Evolutionary conservation across 306 rosid genomes (phyloP), one percentile per base, ranked within the genome.

Genomic region (Vigna nakashimae): DNA sequence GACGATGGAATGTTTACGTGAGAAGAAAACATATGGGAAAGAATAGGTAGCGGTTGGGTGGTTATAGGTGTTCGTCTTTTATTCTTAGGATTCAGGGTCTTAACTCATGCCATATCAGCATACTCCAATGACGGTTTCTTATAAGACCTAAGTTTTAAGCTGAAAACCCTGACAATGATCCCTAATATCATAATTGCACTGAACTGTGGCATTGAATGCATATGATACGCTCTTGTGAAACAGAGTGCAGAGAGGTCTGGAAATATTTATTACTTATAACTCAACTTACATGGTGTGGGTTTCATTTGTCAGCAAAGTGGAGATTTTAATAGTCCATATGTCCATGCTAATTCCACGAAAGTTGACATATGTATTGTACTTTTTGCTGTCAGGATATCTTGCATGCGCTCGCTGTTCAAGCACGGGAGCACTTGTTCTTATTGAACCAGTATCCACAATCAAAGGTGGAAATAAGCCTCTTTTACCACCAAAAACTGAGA

Each of bases 361-460:
- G 12, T 65, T 79, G 76, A 79, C 48, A 17, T 24, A 7, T 30
- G 22, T 51, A 9, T 59, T 45, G 45, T 79, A 7, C 49, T 57
- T 78, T 26, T 40, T 65, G 5, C 9, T 79, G 28, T 53, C 78
- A 92, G 98, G 98, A 57, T 95, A 95, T 87, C 94, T 95, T 69
- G 97, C 98, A 36, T 91, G 98, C 43, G 98, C 98, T 38, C 98
- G 98, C 14, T 95, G 98, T 84, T 95, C 97, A 77, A 92, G 58
- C 88, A 89, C 92, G 0, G 97, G 97, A 57, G 71, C 97, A 16
- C 89, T 92, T 28, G 87, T 91, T 80, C 89, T 91, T 75, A 86
- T 87, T 18, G 93, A 92, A 82, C 90, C 97, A 3, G 77, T 92
- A 73, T 89, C 93, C 51, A 20, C 89, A 9, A 14, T 85, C 30